A percentile compares a stretch with the other conserved stretches of the same genome.
Conservation (phyloP, 1,284 basidiomycete genomes). For the Stygiomarasmius scandens region DNA sequence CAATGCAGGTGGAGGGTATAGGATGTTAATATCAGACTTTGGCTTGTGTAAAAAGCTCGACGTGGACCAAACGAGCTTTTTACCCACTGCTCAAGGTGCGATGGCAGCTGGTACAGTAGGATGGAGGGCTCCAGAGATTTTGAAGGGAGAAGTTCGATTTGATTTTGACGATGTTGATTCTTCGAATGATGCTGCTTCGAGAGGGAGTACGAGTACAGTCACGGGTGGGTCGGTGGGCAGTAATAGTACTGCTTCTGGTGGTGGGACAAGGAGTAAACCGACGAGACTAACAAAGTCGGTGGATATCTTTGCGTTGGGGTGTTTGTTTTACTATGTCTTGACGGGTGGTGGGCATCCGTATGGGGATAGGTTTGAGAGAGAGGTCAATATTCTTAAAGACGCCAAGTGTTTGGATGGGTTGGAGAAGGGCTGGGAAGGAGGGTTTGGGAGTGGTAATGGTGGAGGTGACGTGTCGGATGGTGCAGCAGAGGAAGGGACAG, state of each 20-base stretch:
- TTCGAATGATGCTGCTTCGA: constrained; percentile 58
- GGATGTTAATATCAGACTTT: constrained; percentile 96
- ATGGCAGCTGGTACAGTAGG: constrained; percentile 91
- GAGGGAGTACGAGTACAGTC: constrained; percentile 59
- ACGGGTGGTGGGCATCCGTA: constrained; percentile 90
- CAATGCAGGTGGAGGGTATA: constrained; percentile 47
- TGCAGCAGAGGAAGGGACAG: constrained; percentile 89
- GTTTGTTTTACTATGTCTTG: constrained; percentile 90
- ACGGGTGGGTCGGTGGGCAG: constrained; percentile 32
- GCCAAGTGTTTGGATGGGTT: constrained; percentile 70
- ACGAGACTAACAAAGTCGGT: constrained; percentile 88
- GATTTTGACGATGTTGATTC: constrained; percentile 75
- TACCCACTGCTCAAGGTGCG: constrained; percentile 78
- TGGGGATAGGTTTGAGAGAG: constrained; percentile 88
- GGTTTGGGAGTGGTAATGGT: constrained; percentile 1
- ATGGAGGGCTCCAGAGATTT: constrained; percentile 93
- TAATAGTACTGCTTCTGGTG: constrained; percentile 25
- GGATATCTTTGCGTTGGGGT: constrained; percentile 93
- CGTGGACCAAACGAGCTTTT: constrained; percentile 90
- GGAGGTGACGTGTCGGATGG: constrained; percentile 1
- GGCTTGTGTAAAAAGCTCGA: constrained; percentile 93
- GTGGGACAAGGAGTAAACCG: constrained; percentile 44
- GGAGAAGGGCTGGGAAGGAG: constrained; percentile 40
- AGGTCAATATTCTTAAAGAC: constrained; percentile 88
- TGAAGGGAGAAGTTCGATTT: constrained; percentile 88